Conservation (phyloP, 2,329 filamentous ascomycete genomes). For the Rutstroemia sp. region DNA sequence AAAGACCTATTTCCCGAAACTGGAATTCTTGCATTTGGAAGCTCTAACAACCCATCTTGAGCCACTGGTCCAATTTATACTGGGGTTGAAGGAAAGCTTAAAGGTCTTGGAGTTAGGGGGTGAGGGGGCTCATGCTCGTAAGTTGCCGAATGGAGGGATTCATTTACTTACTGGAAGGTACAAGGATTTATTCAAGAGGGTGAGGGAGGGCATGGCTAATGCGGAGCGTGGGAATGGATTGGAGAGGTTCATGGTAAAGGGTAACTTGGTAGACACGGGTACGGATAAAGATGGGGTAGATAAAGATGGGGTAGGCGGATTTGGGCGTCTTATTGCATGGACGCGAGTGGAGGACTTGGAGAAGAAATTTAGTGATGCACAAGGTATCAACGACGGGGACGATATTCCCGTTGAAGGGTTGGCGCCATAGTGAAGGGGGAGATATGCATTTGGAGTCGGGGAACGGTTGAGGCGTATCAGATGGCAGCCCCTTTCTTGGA, state of each 20-base stretch:
- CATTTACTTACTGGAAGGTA: constrained; percentile 39
- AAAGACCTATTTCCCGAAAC: neutral
- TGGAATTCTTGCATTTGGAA: neutral
- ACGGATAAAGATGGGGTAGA: too few species aligned
- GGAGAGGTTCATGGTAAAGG: constrained; percentile 38
- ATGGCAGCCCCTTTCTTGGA: too few species aligned
- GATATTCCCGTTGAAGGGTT: too few species aligned
- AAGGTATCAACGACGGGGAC: too few species aligned
- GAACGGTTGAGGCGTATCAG: too few species aligned
- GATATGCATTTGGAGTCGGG: too few species aligned
- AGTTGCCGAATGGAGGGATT: constrained; percentile 37
- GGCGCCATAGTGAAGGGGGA: too few species aligned
- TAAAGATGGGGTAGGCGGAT: constrained; percentile 14
- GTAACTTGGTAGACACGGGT: constrained; percentile 27
- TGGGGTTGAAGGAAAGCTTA: constrained; percentile 29
- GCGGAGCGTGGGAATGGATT: constrained; percentile 28
- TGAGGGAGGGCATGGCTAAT: constrained; percentile 26
- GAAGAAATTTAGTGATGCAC: neutral
- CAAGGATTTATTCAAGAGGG: constrained; percentile 35
- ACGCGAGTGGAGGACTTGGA: neutral
- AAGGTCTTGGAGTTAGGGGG: constrained; percentile 38
- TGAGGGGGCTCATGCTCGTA: constrained; percentile 34
- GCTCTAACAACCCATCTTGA: neutral
- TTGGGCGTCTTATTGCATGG: constrained; percentile 12
- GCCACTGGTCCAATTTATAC: neutral